These are phyloP conservation scores for Diaporthe humulicola DNA, from an alignment of 2,329 filamentous ascomycete genomes.

Conservation along the genomic window DNA sequence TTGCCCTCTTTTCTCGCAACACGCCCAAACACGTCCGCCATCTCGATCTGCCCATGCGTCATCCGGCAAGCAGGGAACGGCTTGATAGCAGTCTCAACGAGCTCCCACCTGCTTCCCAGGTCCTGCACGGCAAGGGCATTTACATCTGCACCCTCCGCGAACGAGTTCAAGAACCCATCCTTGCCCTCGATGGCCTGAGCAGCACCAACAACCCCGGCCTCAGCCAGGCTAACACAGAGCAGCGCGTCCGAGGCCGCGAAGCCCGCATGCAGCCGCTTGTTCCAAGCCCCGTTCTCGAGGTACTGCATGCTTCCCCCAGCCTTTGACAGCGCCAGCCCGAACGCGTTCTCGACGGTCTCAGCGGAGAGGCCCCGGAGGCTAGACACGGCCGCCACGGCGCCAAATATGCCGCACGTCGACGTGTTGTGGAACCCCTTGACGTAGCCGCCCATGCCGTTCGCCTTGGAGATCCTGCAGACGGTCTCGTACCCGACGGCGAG, in stretches of 20 bases:
- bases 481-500: conserved; percentile 47
- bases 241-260: conserved; percentile 48
- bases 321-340: conserved; percentile 46
- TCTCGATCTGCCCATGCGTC: conserved; percentile 48
- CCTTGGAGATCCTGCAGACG: conserved; percentile 45
- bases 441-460: conserved; percentile 44
- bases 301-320: conserved; percentile 48
- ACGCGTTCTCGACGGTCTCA: conserved; percentile 42
- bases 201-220: conserved; percentile 44
- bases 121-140: conserved; percentile 39
- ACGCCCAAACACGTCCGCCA: conserved; percentile 42
- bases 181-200: conserved; percentile 44
- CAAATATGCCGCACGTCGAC: conserved; percentile 46
- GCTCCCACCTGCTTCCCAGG: conserved; percentile 44
- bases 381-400: conserved; percentile 45
- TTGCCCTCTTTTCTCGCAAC: conserved; percentile 35
- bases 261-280: conserved; percentile 47
- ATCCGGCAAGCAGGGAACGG: conserved; percentile 46
- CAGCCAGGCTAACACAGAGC: conserved; percentile 44
- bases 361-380: conserved; percentile 43
- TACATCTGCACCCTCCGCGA: conserved; percentile 40
- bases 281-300: conserved; percentile 48
- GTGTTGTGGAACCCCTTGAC: conserved; percentile 47
- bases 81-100: conserved; percentile 45
- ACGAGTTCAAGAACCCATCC: conserved; percentile 44